These are phyloP conservation scores for Aureobasidium musti DNA, from an alignment of 2,329 filamentous ascomycete species.

Conservation along the genomic window DNA sequence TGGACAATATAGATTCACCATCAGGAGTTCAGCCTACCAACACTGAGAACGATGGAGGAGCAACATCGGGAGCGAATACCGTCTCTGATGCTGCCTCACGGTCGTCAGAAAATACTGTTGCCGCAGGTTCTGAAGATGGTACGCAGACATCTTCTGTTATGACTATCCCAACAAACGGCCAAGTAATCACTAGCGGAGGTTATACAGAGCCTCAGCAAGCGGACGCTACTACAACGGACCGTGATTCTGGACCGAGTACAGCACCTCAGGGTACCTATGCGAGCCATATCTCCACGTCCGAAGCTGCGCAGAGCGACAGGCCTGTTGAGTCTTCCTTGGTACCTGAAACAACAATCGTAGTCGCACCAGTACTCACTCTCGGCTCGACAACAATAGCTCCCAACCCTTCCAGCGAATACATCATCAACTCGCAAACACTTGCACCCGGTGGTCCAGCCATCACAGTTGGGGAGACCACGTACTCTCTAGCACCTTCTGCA, in stretches of 20 bases:
- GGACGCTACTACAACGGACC: too few species aligned
- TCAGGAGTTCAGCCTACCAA: background rate
- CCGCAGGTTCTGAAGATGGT: background rate
- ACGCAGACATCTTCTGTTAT: background rate
- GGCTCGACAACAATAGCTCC: background rate
- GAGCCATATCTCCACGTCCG: background rate
- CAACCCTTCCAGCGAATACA: constrained; percentile 9
- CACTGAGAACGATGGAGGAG: background rate
- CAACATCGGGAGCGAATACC: background rate
- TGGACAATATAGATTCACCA: background rate
- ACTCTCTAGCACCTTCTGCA: background rate
- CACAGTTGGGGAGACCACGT: constrained; percentile 10
- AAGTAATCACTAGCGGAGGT: background rate
- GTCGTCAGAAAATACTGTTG: background rate
- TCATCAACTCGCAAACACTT: constrained; percentile 31
- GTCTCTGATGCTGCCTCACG: background rate
- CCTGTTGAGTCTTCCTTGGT: background rate
- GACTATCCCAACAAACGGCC: background rate
- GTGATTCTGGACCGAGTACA: background rate
- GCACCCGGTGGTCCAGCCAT: constrained; percentile 28
- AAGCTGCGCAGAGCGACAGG: background rate
- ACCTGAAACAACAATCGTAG: background rate
- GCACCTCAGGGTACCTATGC: background rate
- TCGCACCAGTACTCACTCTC: background rate
- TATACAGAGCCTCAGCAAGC: background rate